Evolutionary conservation across 176 grass and related monocot genomes (phyloP), one percentile per base, ranked within the genome.

Genomic region (Oryza officinalis): DNA sequence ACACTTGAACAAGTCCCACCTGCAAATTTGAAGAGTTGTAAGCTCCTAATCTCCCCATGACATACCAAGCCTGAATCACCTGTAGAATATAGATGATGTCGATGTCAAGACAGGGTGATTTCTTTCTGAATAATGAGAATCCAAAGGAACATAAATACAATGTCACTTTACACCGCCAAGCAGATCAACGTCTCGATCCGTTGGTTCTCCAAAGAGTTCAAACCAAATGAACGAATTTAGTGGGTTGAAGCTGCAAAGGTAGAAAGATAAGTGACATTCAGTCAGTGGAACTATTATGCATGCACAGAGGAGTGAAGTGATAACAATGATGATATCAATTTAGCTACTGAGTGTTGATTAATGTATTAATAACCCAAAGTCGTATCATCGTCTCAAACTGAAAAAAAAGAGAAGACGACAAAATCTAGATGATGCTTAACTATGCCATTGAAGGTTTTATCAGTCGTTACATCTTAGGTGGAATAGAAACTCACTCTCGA

Each of bases 31-130:
- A 91, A 87, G 92, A 94, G 74, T 98, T 94, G 77, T 88, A 93
- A 86, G 90, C 88, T 76, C 95, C 95, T 78, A 94, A 77, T 11
- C 95, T 94, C 83, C 95, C 95, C 92, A 98, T 91, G 72, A 94
- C 95, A 74, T 98, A 94, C 95, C 92, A 98, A 84, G 95, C 89
- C 37, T 98, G 92, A 83, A 98, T 91, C 28, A 91, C 90, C 95
- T 98, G 89, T 20, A 45, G 41, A 86, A 40, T 71, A 59, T 17
- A 47, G 1, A 38, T 38, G 37, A 38, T 38, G 8, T 50, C 0
- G 1, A 40, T 25, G 18, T 83, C 64, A 86, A 54, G 47, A 88
- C 8, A 72, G 12, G 17, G n/a, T 63, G 45, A 17, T 5, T 22
- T 77, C 78, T 81, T 76, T 71, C 64, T 72, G 41, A 45, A 59